These are phyloP conservation scores for Aureobasidium sp. DNA, from an alignment of 2,329 filamentous ascomycete species.

Conservation along the genomic window DNA sequence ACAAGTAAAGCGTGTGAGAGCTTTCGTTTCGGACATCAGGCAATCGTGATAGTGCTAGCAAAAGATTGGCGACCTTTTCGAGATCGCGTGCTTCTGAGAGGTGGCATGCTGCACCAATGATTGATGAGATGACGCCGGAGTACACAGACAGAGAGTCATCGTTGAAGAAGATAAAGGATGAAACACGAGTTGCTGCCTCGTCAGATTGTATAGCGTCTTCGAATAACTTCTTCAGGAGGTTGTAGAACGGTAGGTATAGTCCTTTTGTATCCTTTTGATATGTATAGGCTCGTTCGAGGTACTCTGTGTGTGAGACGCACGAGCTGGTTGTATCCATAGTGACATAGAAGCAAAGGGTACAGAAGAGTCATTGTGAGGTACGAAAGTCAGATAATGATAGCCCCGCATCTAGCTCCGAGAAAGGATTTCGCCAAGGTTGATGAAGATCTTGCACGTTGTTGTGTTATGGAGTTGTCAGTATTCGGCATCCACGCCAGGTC, in stretches of 20 bases:
- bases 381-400: neutral
- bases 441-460: too few relatives aligned
- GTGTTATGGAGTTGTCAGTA: too few relatives aligned
- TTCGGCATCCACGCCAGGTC: too few relatives aligned
- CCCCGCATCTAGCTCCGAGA: neutral
- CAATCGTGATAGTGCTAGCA: neutral
- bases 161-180: neutral
- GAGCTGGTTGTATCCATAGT: neutral
- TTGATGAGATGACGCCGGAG: neutral
- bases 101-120: neutral
- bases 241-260: neutral
- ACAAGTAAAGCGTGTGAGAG: neutral
- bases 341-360: too few relatives aligned
- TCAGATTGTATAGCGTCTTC: neutral
- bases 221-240: neutral
- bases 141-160: neutral
- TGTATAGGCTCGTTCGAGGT: neutral
- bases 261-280: neutral
- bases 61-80: neutral
- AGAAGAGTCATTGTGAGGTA: neutral
- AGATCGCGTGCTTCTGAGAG: neutral
- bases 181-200: neutral
- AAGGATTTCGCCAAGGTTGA: slow-evolving; percentile 15
- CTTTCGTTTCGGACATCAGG: neutral
- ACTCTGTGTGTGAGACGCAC: neutral